Evolutionary conservation across 148 eudicot species (phyloP), one percentile per base, ranked within the genome.

Genomic region (Rhododendron kiyosumense): DNA sequence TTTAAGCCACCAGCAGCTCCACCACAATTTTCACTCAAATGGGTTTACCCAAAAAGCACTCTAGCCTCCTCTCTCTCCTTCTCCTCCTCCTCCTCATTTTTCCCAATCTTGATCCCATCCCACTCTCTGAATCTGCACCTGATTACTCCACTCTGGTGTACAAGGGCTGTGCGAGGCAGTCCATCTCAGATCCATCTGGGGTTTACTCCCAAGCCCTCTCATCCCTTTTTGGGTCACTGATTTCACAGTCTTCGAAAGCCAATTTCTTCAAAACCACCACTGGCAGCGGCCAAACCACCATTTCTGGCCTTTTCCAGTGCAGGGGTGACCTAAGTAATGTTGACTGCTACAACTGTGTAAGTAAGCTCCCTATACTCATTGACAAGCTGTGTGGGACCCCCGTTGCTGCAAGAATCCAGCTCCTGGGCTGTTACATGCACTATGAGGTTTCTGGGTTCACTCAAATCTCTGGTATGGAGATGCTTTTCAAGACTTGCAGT

Each of bases 81-180:
- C 77, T 46, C 22, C 61, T 54, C 61, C 59, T 78, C 18, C 82
- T 88, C 5, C 13, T 88, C 69, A 41, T 91, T 69, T 46, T 87
- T 2, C 20, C 83, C 59, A 81, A 71, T 71, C 63, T 88, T 17
- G n/a, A 75, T 2, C 86, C 22, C 84, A 63, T 85, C 36, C 85
- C 78, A 18, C 41, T 65, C 5, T 81, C 93, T 84, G 73, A 87
- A 86, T 92, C 94, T 49, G 93, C 86, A 83, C 84, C 90, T n/a
- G 96, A 91, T n/a, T 90, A 88, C 91, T 85, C 93, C 0, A 86
- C 87, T 20, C 75, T 97, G 78, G 94, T 95, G 5, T 97, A 97
- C 96, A 95, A 91, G 84, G 99, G 99, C 2, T 97, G 99, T 85
- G 91, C 98, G n/a, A 95, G 93, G 84, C 96, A 94, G 83, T 69